Evolutionary conservation across 2,329 filamentous ascomycete genomes (phyloP).

Genomic region (Ophiocordyceps camponoti-saundersi): DNA sequence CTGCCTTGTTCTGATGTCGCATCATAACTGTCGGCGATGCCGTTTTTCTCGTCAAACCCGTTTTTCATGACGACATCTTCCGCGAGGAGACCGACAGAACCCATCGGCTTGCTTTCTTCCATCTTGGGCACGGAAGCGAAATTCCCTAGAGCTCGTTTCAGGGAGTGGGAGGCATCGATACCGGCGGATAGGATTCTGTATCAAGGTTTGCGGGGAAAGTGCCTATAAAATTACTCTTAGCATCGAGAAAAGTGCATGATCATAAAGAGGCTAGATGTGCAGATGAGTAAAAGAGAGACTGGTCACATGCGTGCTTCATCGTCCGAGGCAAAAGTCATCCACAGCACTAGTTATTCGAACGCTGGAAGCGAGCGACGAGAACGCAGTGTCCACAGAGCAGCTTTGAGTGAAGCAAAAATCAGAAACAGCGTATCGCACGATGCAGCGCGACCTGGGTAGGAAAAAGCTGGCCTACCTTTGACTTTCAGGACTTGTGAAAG

Average conservation of each 20-base stretch:
- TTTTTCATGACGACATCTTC: conserved; percentile 18
- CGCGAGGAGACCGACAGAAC: conserved; percentile 26
- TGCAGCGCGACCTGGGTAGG: neutral
- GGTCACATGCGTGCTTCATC: neutral
- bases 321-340: neutral
- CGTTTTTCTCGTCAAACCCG: conserved; percentile 6
- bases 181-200: neutral
- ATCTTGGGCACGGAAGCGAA: neutral
- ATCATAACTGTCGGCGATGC: conserved; percentile 11
- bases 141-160: neutral
- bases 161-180: neutral
- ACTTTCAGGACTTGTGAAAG: neutral
- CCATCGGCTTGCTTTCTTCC: conserved; percentile 16
- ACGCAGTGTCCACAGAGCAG: neutral
- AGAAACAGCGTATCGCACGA: neutral
- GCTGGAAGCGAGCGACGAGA: neutral
- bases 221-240: too few relatives aligned
- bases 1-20: conserved; percentile 16
- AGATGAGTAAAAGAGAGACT: neutral
- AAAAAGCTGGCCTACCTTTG: neutral
- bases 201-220: neutral
- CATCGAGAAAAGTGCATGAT: neutral
- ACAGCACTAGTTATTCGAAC: neutral
- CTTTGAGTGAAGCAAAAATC: neutral
- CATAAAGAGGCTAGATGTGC: neutral